Conservation (phyloP, 805 yeast genomes). For the Schizosaccharomyces osmophilus region DNA sequence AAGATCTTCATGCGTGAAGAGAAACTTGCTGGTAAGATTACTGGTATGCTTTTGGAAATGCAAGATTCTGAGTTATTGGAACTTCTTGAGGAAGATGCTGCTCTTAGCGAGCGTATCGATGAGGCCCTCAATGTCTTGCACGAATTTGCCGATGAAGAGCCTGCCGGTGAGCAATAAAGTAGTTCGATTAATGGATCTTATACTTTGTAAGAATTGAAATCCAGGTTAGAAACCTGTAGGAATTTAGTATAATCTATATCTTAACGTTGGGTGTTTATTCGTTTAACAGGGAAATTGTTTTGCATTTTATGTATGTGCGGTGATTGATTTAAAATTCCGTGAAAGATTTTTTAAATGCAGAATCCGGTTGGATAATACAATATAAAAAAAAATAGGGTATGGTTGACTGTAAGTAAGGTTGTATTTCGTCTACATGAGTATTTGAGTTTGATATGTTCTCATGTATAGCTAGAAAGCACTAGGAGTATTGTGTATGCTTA, state of each 20-base stretch:
- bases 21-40: slow-evolving; percentile 93
- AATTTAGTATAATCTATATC: neutral
- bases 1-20: slow-evolving; percentile 69
- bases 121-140: slow-evolving; percentile 90
- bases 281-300: neutral
- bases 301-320: neutral
- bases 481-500: too few species aligned
- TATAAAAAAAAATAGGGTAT: too few species aligned
- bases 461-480: too few species aligned
- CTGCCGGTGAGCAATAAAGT: neutral
- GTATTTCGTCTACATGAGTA: too few species aligned
- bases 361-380: neutral
- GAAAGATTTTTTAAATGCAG: neutral
- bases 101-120: slow-evolving; percentile 70
- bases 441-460: too few species aligned
- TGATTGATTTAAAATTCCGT: neutral
- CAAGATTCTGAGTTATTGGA: slow-evolving; percentile 75
- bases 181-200: neutral
- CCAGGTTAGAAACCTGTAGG: neutral
- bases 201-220: neutral
- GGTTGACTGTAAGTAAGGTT: too few species aligned
- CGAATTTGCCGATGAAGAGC: slow-evolving; percentile 31
- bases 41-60: slow-evolving; percentile 95
- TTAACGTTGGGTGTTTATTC: neutral
- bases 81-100: slow-evolving; percentile 69